A percentile compares a stretch with the other conserved stretches of the same genome.
Evolutionary conservation across 352 stramenopile genomes (phyloP).

Genomic region (Hyaloperonospora arabidopsidis): DNA sequence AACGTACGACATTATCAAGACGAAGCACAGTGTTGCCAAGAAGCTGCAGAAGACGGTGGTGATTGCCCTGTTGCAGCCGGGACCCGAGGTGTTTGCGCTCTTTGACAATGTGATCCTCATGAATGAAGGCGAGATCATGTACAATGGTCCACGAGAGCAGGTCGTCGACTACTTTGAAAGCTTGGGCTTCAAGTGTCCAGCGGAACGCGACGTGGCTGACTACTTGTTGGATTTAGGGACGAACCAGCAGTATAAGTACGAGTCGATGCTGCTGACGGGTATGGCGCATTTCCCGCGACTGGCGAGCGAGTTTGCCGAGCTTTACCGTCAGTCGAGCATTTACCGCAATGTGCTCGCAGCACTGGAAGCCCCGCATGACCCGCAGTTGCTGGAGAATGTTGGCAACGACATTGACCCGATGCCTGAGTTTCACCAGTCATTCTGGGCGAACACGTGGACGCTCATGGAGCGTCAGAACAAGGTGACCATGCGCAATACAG

Average conservation of each 20-base stretch:
- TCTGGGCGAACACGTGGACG: conserved; percentile 23
- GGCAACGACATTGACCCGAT: conserved; percentile 19
- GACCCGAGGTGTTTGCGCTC: conserved; percentile 43
- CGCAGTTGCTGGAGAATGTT: conserved; percentile 11
- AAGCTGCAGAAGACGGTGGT: conserved; percentile 41
- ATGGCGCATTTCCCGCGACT: conserved; percentile 10
- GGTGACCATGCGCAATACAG: conserved; percentile 34
- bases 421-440: conserved; percentile 32
- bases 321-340: conserved; percentile 20
- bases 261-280: conserved; percentile 6
- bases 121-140: conserved; percentile 40
- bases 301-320: conserved; percentile 23
- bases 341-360: conserved; percentile 4
- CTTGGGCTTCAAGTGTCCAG: conserved; percentile 29
- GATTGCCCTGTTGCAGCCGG: conserved; percentile 74
- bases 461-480: conserved; percentile 38
- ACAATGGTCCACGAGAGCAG: conserved; percentile 33
- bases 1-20: conserved; percentile 53
- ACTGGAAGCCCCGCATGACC: conserved; percentile 15
- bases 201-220: conserved; percentile 26
- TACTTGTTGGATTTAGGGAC: conserved; percentile 36
- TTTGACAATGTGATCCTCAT: conserved; percentile 50
- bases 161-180: conserved; percentile 35
- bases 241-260: conserved; percentile 29
- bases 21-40: conserved; percentile 40